Conservation (phyloP, 305 asterid genomes). For the Fraxinus sp. region DNA sequence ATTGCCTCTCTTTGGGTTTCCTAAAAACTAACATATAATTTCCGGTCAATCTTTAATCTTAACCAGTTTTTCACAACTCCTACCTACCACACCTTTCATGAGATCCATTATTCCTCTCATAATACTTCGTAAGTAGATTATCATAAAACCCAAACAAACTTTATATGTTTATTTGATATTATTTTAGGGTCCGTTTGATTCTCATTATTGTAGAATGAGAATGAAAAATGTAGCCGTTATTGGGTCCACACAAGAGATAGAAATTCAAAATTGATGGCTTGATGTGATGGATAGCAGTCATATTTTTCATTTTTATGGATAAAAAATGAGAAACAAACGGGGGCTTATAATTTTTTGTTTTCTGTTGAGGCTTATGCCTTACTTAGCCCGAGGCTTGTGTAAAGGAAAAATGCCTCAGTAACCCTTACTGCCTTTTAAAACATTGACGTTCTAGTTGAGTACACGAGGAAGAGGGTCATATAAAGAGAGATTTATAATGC, state of each 20-base stretch:
- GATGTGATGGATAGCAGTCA: too few relatives aligned
- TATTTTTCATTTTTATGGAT: too few relatives aligned
- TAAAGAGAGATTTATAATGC: neutral
- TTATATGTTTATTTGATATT: neutral
- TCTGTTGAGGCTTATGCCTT: too few relatives aligned
- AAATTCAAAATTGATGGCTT: too few relatives aligned
- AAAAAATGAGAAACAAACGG: too few relatives aligned
- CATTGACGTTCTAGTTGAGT: neutral
- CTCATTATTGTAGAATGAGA: too few relatives aligned
- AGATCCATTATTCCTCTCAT: neutral
- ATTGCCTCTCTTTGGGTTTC: neutral
- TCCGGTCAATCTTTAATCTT: neutral
- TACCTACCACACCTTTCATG: neutral
- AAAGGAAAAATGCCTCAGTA: neutral
- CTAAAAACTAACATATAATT: neutral
- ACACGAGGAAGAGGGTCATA: neutral
- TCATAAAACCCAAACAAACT: neutral
- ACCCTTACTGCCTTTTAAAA: neutral
- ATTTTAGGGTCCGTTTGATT: too few relatives aligned
- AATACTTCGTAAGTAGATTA: neutral
- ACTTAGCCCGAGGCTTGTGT: too few relatives aligned
- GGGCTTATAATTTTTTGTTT: too few relatives aligned
- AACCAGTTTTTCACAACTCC: neutral
- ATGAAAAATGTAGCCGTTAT: too few relatives aligned
- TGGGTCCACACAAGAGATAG: too few relatives aligned